Evolutionary conservation across 139 green algal species (phyloP).

Genomic region (Chlorella sp.): DNA sequence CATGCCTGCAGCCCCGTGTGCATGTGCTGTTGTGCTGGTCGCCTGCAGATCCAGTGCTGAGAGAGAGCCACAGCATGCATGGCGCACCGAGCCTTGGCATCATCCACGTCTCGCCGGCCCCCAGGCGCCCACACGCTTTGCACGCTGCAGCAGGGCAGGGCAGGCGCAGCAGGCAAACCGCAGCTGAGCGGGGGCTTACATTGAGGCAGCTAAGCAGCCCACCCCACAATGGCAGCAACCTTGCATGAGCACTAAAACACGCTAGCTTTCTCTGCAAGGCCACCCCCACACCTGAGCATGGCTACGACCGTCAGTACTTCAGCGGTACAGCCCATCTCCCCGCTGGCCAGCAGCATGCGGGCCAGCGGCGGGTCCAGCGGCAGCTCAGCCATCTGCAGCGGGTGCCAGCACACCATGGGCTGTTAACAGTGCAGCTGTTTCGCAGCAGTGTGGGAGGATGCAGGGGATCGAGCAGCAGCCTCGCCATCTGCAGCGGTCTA

Average conservation of each 20-base stretch:
- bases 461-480: no score
- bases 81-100: constrained; percentile 71
- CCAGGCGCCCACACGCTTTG: constrained; percentile 83
- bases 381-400: constrained; percentile 95
- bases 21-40: no score
- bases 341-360: constrained; percentile 90
- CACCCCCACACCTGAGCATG: constrained; percentile 71
- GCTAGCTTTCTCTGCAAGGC: not conserved
- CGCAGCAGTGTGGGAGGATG: no score
- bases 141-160: constrained; percentile 62
- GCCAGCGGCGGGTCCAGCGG: constrained; percentile 94
- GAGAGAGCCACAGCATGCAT: not conserved
- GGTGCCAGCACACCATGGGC: no score
- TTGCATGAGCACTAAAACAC: not conserved
- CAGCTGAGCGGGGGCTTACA: no score
- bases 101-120: constrained; percentile 89
- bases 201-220: not conserved
- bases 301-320: constrained; percentile 92
- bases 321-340: constrained; percentile 69
- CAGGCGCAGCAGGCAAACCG: not conserved
- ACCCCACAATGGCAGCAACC: no score
- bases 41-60: no score
- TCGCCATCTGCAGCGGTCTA: not conserved
- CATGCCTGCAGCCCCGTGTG: no score
- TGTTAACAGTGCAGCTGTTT: no score